Evolutionary conservation across 306 rosid genomes (phyloP).

Genomic region (Rosa lucieae): DNA sequence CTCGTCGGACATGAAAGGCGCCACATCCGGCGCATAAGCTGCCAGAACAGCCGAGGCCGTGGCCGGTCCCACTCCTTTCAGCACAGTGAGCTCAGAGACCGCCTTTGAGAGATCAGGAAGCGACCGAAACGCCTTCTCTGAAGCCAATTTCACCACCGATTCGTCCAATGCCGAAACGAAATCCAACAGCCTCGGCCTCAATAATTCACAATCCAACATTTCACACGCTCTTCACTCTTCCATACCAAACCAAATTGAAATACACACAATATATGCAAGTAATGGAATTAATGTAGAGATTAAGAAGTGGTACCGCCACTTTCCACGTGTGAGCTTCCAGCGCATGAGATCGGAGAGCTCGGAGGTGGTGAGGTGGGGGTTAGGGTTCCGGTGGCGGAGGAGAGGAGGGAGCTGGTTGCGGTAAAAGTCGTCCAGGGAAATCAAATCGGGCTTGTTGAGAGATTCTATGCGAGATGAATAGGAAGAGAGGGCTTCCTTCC

Average conservation of each 20-base stretch:
- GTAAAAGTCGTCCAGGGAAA: conserved; percentile 65
- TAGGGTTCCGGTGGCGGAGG: conserved; percentile 80
- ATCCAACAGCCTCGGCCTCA: conserved; percentile 84
- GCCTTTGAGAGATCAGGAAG: conserved; percentile 77
- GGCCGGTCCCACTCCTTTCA: conserved; percentile 90
- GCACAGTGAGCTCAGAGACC: conserved; percentile 60
- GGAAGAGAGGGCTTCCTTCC: conserved; percentile 61
- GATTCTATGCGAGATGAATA: conserved; percentile 51
- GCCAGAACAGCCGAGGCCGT: conserved; percentile 86
- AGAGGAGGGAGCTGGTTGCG: conserved; percentile 61
- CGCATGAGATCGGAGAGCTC: conserved; percentile 85
- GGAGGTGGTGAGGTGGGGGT: conserved; percentile 56
- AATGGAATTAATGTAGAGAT: not conserved
- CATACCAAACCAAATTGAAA: not conserved
- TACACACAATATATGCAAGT: not conserved
- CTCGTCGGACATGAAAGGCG: conserved; percentile 98
- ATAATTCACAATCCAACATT: not conserved
- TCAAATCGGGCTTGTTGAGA: conserved; percentile 54
- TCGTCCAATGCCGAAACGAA: conserved; percentile 77
- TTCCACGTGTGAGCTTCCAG: conserved; percentile 92
- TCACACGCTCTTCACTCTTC: not conserved
- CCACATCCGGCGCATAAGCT: conserved; percentile 61
- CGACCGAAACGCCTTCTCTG: conserved; percentile 60
- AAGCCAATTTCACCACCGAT: conserved; percentile 48
- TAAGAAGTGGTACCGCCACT: conserved; percentile 62